Base-by-base conservation (phyloP, 306 rosid genomes). In the Medicago lupulina region DNA sequence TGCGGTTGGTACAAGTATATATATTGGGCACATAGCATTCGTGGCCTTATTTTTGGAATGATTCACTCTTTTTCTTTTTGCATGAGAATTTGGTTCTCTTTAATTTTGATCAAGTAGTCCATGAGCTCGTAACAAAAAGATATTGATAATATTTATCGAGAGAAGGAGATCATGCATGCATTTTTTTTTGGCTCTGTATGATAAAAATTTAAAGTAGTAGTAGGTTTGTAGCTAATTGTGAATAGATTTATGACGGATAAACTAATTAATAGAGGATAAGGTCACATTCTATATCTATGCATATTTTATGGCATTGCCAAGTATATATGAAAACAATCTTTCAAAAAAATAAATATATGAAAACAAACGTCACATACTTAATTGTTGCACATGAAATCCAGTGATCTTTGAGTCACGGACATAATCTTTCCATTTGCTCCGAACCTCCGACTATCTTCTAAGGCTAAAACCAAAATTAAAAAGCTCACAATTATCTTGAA, bases 1-100 rank as follows among this genome's bases (percentile, higher is more conserved):
- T 75, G 40, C 77, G 41, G 34, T 63, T 38, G 78, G 75, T 62
- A 73, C 73, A 50, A 57, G 67, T 18, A 63, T 51, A 77, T 51
- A 66, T 51, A 66, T 3, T 12, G 41, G 61, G 46, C 2, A 16
- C 9, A 23, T 49, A 36, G n/a, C 62, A 25, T 41, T 74, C 2
- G 7, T 9, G 50, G 50, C 53, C 31, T 43, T 49, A 19, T 38
- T 73, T 73, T 71, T 14, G 16, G 75, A 65, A 71, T 72, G 53
- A 70, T 79, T 38, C 57, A 44, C 40, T 41, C 15, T 3, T 70
- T 61, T 61, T 19, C 70, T 55, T 8, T 9, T 5, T 13, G 8
- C 51, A 21, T 46, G 13, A 44, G 23, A 34, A 47, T 66, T 66
- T 16, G 76, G 58, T 58, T 74, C 57, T n/a, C 44, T 66, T 18